phyloP scores from a whole-genome alignment of 1,284 basidiomycete genomes.

The Trichosporon inkin region DNA sequence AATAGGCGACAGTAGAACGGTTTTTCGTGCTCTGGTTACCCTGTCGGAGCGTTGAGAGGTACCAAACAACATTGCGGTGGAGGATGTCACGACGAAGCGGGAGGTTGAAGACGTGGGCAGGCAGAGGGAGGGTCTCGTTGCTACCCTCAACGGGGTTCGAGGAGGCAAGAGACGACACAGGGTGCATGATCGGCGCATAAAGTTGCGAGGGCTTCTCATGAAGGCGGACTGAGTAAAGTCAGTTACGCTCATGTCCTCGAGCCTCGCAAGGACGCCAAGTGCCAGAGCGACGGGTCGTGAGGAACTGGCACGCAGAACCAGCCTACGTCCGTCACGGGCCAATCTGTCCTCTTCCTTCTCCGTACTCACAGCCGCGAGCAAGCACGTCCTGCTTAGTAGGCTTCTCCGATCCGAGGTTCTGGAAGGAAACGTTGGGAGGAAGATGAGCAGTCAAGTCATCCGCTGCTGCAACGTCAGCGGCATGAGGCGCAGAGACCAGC shows the following conservation, averaged over 20 bases:
- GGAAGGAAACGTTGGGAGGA: slow-evolving; percentile 34
- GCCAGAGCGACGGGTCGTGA: no score
- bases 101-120: slow-evolving; percentile 65
- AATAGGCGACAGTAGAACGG: slow-evolving; percentile 81
- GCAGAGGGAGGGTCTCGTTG: slow-evolving; percentile 39
- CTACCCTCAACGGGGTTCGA: slow-evolving; percentile 31
- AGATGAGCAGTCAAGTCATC: slow-evolving; percentile 11
- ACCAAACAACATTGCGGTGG: slow-evolving; percentile 85
- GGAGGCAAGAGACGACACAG: slow-evolving; percentile 43
- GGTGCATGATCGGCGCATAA: slow-evolving; percentile 35
- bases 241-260: background rate
- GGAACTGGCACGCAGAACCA: no score
- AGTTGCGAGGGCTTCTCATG: slow-evolving; percentile 14
- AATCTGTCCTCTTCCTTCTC: background rate
- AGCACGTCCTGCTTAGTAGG: slow-evolving; percentile 14
- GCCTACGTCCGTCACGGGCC: background rate
- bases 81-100: slow-evolving; percentile 87
- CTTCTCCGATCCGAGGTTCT: slow-evolving; percentile 22
- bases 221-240: slow-evolving; percentile 12
- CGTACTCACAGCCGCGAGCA: slow-evolving; percentile 16
- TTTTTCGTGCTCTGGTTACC: slow-evolving; percentile 66
- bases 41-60: slow-evolving; percentile 79
- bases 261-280: no score
- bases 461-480: background rate
- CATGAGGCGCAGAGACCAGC: background rate